Evolutionary conservation across 2,329 filamentous ascomycete species (phyloP), one percentile per base, ranked within the genome.

Genomic region (Monosporascus sp.): DNA sequence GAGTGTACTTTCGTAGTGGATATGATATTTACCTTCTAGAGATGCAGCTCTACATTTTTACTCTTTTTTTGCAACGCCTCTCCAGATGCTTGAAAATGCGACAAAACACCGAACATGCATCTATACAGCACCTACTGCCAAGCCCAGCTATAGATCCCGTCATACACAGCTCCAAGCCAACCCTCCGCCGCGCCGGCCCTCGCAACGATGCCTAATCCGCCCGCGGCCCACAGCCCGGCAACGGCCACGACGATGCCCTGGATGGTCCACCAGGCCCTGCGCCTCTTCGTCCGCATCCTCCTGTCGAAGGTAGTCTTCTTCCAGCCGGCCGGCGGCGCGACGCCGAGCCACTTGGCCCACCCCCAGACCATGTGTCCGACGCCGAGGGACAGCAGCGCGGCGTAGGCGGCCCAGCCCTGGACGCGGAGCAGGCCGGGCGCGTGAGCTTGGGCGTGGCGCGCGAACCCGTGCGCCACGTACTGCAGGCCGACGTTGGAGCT

Each of bases 381-480:
- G 0, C 85, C 88, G 0, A 86, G 72, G 17, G 74, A 75, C 7
- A 96, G 74, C 48, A 97, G 75, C 2, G 84, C 78, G 1, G 75
- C 64, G 68, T 95, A 96, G 1, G 87, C 86, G 1, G 79, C 61
- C 67, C 84, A 87, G n/a, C 88, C 83, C 8, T 87, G 68, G 2
- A 78, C 60, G 0, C 86, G 48, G 35, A 14, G 47, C 18, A n/a
- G 20, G 17, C 11, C n/a, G 35, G 35, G 35, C 3, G 48, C 24
- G 31, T 24, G 25, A 1, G 53, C 56, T 7, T 54, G 9, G 5
- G 59, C 85, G 63, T 89, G 86, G 15, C 82, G 79, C 31, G 88
- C 85, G 65, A 97, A 94, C 3, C 89, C 90, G 71, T 97, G 92
- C 14, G 86, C 83, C 7, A 97, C 86, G 68, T 89, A 97, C 14